Conservation (phyloP, 2,329 filamentous ascomycete genomes). For the Fusarium ramigenum region DNA sequence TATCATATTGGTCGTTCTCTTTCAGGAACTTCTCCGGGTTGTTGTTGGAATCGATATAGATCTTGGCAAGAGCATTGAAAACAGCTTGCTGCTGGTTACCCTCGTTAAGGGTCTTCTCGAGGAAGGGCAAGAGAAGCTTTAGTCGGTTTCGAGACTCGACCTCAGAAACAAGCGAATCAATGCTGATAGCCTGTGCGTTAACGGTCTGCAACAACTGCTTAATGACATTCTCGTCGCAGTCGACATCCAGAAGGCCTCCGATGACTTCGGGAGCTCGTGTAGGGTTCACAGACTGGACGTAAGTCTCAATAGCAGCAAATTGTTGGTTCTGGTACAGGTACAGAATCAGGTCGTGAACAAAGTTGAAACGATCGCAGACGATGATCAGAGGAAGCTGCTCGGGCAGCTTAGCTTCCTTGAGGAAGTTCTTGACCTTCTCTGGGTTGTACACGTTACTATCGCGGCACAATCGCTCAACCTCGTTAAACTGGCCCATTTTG, state of each 20-base stretch:
- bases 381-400: conserved; percentile 98
- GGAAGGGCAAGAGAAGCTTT: conserved; percentile 94
- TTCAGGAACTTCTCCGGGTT: conserved; percentile 97
- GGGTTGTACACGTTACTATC: conserved; percentile 91
- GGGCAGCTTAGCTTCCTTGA: conserved; percentile 92
- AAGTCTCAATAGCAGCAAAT: conserved; percentile 98
- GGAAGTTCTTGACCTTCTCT: conserved; percentile 98
- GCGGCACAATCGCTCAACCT: conserved; percentile 96
- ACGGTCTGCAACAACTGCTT: conserved; percentile 89
- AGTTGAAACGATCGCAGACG: conserved; percentile 99
- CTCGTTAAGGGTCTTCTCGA: conserved; percentile 87
- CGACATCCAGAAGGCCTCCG: conserved; percentile 92
- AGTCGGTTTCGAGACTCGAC: conserved; percentile 96
- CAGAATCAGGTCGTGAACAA: conserved; percentile 94
- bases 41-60: conserved; percentile 99
- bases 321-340: conserved; percentile 99
- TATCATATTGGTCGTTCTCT: conserved; percentile 97
- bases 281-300: conserved; percentile 97
- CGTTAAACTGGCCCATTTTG: conserved; percentile 90
- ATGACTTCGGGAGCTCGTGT: conserved; percentile 90
- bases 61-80: conserved; percentile 97
- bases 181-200: conserved; percentile 84
- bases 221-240: conserved; percentile 96
- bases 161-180: conserved; percentile 91
- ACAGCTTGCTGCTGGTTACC: conserved; percentile 97